phyloP scores from a whole-genome alignment of 768 basidiomycete genomes.

The Mycena chlorophos region DNA sequence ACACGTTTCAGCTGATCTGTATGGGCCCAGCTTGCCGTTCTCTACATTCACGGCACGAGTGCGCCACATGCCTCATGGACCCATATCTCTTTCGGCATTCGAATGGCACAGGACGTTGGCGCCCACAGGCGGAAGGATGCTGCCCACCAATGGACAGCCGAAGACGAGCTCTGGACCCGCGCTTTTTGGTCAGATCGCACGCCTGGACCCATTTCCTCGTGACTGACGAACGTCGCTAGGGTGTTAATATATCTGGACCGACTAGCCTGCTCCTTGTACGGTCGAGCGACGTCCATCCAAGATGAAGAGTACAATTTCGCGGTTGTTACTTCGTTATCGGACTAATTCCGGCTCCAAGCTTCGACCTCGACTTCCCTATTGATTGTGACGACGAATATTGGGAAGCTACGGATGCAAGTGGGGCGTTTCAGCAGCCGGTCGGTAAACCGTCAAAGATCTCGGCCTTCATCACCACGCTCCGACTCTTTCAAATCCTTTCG shows the following conservation, averaged over 20 bases:
- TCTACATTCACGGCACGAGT: constrained; percentile 49
- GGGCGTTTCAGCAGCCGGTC: constrained; percentile 64
- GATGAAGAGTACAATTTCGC: constrained; percentile 63
- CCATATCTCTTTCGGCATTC: constrained; percentile 64
- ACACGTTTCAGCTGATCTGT: neutral
- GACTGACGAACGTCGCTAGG: constrained; percentile 33
- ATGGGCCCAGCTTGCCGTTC: constrained; percentile 42
- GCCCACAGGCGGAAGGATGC: constrained; percentile 52
- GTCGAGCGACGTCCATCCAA: constrained; percentile 70
- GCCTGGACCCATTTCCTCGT: neutral
- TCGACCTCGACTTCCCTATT: constrained; percentile 67
- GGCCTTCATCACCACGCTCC: constrained; percentile 56
- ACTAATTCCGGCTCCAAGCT: constrained; percentile 40
- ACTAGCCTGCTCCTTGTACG: constrained; percentile 48
- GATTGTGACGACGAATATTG: constrained; percentile 74
- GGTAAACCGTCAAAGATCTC: constrained; percentile 54
- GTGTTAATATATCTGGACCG: constrained; percentile 52
- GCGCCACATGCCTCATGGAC: constrained; percentile 62
- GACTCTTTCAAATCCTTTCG: constrained; percentile 61
- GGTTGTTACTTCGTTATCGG: neutral
- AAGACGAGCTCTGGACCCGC: constrained; percentile 76
- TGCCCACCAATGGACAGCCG: constrained; percentile 41
- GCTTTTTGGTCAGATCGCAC: constrained; percentile 50
- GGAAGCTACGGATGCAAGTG: constrained; percentile 54
- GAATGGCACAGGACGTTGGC: constrained; percentile 73